Conservation (phyloP, 768 basidiomycete species). For the Suillus variegatus region DNA sequence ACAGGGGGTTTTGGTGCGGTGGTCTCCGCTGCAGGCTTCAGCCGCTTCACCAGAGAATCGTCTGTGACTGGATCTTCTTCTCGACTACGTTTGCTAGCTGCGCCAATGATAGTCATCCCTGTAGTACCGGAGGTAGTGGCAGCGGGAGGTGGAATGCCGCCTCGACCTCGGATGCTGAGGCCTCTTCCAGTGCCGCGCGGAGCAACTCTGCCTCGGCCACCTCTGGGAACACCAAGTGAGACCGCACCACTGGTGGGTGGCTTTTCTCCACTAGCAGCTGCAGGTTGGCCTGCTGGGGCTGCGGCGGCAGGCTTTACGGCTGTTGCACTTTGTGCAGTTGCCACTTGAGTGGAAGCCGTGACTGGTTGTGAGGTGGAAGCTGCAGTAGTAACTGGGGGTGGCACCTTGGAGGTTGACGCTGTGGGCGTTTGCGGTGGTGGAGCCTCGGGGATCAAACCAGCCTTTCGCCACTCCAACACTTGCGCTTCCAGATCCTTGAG, state of each 20-base stretch:
- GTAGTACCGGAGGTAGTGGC: slow-evolving; percentile 30
- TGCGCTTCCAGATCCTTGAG: slow-evolving; percentile 72
- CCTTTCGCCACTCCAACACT: slow-evolving; percentile 56
- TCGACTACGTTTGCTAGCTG: slow-evolving; percentile 62
- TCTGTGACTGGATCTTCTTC: slow-evolving; percentile 53
- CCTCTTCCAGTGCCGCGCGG: slow-evolving; percentile 37
- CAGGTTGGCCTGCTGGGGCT: slow-evolving; percentile 20
- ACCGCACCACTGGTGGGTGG: slow-evolving; percentile 31
- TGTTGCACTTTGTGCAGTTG: slow-evolving; percentile 15
- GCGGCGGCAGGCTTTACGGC: slow-evolving; percentile 24
- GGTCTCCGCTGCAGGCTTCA: slow-evolving; percentile 50
- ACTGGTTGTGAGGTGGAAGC: slow-evolving; percentile 19
- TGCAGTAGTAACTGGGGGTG: slow-evolving; percentile 14
- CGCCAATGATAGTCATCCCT: slow-evolving; percentile 63
- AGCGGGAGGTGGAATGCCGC: slow-evolving; percentile 27
- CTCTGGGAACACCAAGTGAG: slow-evolving; percentile 18
- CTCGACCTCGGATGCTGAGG: slow-evolving; percentile 29
- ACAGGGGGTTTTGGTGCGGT: slow-evolving; percentile 36
- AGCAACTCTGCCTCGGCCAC: slow-evolving; percentile 29
- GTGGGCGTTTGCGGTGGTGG: slow-evolving; percentile 24
- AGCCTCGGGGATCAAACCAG: slow-evolving; percentile 46
- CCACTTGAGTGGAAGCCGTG: slow-evolving; percentile 16
- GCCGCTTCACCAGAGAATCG: slow-evolving; percentile 65
- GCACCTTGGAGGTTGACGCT: slow-evolving; percentile 11
- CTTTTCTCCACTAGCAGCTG: slow-evolving; percentile 32